Conservation (phyloP, 2,329 filamentous ascomycete genomes). For the Colletotrichum karsti region DNA sequence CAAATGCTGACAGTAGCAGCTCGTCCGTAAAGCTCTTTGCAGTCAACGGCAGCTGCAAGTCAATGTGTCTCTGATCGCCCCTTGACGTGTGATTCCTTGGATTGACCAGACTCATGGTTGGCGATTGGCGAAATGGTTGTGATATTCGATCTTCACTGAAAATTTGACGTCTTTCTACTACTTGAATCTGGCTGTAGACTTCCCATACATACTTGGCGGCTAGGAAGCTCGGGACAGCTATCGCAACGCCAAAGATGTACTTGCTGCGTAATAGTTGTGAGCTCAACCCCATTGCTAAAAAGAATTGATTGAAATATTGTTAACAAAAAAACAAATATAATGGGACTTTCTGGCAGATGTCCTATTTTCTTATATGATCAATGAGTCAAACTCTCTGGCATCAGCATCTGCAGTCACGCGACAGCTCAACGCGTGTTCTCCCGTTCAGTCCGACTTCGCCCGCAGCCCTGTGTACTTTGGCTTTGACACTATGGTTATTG, state of each 20-base stretch:
- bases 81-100: slow-evolving; percentile 27
- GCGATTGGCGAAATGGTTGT: slow-evolving; percentile 34
- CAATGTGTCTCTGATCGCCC: slow-evolving; percentile 35
- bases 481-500: too few relatives aligned
- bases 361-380: too few relatives aligned
- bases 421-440: neutral
- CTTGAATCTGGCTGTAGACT: neutral
- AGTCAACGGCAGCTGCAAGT: slow-evolving; percentile 31
- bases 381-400: too few relatives aligned
- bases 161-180: slow-evolving; percentile 14
- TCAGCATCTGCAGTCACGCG: neutral
- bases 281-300: too few relatives aligned
- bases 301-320: too few relatives aligned
- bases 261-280: neutral
- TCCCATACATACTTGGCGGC: neutral
- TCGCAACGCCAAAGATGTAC: neutral
- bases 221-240: neutral
- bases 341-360: too few relatives aligned
- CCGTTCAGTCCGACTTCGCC: neutral
- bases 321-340: too few relatives aligned
- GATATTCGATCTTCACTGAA: slow-evolving; percentile 28
- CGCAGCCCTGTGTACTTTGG: neutral
- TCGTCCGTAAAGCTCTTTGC: slow-evolving; percentile 34
- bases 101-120: slow-evolving; percentile 37
- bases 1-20: slow-evolving; percentile 36